phyloP scores from a whole-genome alignment of 2,329 filamentous ascomycete species.

The Didymella segeticola region DNA sequence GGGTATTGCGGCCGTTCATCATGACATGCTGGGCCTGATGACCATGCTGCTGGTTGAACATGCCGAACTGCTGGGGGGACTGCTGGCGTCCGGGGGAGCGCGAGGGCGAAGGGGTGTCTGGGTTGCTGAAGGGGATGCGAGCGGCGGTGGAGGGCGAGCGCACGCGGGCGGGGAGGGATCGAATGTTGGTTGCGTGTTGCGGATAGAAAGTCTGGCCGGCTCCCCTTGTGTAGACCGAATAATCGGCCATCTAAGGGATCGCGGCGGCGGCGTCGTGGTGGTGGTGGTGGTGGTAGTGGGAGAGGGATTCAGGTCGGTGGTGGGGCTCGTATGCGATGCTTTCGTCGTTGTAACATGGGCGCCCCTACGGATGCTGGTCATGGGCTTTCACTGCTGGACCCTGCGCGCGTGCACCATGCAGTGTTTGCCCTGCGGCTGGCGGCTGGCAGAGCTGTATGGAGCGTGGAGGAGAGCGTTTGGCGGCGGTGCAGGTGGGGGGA shows the following conservation, averaged over 20 bases:
- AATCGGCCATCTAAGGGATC: slow-evolving; percentile 70
- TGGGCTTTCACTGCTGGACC: slow-evolving; percentile 39
- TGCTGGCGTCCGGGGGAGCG: slow-evolving; percentile 61
- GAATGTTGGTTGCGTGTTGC: slow-evolving; percentile 59
- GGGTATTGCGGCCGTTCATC: slow-evolving; percentile 73
- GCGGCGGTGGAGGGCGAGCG: slow-evolving; percentile 55
- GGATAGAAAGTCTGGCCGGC: slow-evolving; percentile 66
- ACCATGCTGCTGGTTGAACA: slow-evolving; percentile 71
- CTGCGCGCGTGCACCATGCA: slow-evolving; percentile 39
- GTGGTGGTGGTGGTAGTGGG: no score
- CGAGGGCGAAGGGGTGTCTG: slow-evolving; percentile 64
- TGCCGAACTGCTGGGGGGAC: slow-evolving; percentile 61
- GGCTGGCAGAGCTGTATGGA: slow-evolving; percentile 5
- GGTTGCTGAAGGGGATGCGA: slow-evolving; percentile 53
- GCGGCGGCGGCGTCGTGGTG: slow-evolving; percentile 33
- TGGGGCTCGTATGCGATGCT: slow-evolving; percentile 53
- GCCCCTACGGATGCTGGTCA: slow-evolving; percentile 43
- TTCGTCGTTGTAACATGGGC: slow-evolving; percentile 60
- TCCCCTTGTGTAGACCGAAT: slow-evolving; percentile 67
- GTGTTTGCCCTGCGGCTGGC: slow-evolving; percentile 5
- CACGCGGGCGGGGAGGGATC: slow-evolving; percentile 55
- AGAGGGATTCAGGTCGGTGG: slow-evolving; percentile 53
- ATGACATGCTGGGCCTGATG: slow-evolving; percentile 77
- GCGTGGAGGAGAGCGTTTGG: slow-evolving; percentile 26
- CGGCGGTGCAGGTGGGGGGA: slow-evolving; percentile 7